These are phyloP conservation scores for Lipomyces yamadae DNA, from an alignment of 805 yeast genomes.

Conservation along the genomic window DNA sequence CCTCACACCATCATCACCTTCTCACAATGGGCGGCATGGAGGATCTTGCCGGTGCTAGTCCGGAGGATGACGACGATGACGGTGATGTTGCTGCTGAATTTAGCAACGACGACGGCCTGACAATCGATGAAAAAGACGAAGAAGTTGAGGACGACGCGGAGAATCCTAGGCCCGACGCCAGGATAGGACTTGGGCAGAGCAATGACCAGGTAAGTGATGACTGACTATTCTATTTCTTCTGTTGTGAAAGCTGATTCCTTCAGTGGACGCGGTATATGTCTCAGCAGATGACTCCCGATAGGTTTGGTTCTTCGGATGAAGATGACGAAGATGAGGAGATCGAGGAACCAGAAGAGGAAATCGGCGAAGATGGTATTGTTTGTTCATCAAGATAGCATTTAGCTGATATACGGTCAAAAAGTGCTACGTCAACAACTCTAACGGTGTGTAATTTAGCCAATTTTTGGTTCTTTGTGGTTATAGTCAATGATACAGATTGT, in stretches of 20 bases:
- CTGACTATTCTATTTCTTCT: not conserved
- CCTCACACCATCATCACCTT: conserved; percentile 23
- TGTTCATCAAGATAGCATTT: conserved; percentile 10
- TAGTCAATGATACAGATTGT: not conserved
- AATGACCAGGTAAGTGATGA: conserved; percentile 29
- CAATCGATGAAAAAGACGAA: conserved; percentile 40
- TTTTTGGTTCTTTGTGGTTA: not conserved
- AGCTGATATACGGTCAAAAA: conserved; percentile 19
- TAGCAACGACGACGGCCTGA: conserved; percentile 23
- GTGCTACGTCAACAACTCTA: conserved; percentile 14
- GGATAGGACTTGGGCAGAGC: conserved; percentile 42
- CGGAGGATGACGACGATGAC: conserved; percentile 38
- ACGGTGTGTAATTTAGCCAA: conserved; percentile 15
- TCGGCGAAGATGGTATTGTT: conserved; percentile 10
- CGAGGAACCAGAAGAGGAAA: conserved; percentile 24
- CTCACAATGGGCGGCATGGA: conserved; percentile 40
- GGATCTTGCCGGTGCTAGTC: conserved; percentile 35
- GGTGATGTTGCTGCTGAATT: conserved; percentile 39
- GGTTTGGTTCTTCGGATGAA: conserved; percentile 59
- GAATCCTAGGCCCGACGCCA: conserved; percentile 34
- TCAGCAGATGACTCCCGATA: conserved; percentile 66
- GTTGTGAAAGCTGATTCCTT: not conserved
- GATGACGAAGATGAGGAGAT: conserved; percentile 60
- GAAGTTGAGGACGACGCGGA: conserved; percentile 43
- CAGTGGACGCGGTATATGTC: conserved; percentile 62